phyloP scores from a whole-genome alignment of 768 basidiomycete species.

The Serendipita sp. region DNA sequence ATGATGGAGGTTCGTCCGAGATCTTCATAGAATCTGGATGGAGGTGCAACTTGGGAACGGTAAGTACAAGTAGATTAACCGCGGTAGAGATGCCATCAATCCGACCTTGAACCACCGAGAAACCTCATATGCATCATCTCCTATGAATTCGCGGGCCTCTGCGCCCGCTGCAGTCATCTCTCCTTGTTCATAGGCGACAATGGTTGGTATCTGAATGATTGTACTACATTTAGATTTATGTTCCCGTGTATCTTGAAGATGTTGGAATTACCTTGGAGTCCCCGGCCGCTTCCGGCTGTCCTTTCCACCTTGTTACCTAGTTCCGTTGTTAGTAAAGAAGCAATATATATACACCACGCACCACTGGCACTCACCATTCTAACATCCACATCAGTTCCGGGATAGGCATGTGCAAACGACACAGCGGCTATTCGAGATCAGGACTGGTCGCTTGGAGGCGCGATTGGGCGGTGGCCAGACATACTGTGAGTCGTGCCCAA shows the following conservation, averaged over 20 bases:
- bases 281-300: background rate
- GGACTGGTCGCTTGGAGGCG: background rate
- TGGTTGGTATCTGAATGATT: background rate
- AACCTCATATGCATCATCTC: background rate
- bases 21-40: conserved; percentile 6
- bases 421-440: background rate
- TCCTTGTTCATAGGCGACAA: background rate
- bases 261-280: background rate
- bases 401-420: background rate
- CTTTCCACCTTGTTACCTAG: conserved; percentile 6
- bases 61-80: background rate
- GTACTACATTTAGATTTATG: background rate
- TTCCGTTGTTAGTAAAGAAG: too few relatives aligned
- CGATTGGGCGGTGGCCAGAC: background rate
- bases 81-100: background rate
- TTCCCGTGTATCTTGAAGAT: background rate
- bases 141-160: conserved; percentile 4
- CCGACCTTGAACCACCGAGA: conserved; percentile 7
- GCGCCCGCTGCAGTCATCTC: background rate
- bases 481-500: background rate
- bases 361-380: background rate
- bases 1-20: background rate
- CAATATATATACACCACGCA: background rate
- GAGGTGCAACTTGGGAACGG: background rate
- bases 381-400: background rate